These are phyloP conservation scores for Leucoagaricus sp. DNA, from an alignment of 1,284 basidiomycete genomes.

Conservation along the genomic window DNA sequence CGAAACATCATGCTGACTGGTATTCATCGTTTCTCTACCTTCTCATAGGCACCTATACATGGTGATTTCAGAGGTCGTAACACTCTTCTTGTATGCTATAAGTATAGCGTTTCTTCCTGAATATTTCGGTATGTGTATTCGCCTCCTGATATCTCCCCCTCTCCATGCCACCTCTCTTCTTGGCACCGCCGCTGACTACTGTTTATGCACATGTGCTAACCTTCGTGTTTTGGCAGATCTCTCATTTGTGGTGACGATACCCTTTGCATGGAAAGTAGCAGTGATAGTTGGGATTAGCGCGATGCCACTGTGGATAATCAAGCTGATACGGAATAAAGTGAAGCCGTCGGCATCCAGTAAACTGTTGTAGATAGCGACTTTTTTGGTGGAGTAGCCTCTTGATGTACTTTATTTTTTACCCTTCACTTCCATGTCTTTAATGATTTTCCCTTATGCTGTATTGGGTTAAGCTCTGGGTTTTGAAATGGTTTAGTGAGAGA, in stretches of 20 bases:
- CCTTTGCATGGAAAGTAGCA: slow-evolving; percentile 95
- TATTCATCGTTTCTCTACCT: not conserved
- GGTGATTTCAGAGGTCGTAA: slow-evolving; percentile 91
- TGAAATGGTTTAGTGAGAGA: no score
- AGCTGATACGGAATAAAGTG: slow-evolving; percentile 82
- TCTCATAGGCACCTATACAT: slow-evolving; percentile 90
- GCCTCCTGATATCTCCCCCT: not conserved
- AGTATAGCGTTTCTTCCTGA: slow-evolving; percentile 95
- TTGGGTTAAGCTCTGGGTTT: no score
- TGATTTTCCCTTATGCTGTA: not conserved
- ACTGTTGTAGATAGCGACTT: slow-evolving; percentile 51
- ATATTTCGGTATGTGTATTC: slow-evolving; percentile 84
- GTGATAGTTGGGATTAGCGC: slow-evolving; percentile 94
- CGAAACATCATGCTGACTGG: slow-evolving; percentile 5
- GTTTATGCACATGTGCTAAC: no score
- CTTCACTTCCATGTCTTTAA: not conserved
- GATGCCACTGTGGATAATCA: slow-evolving; percentile 90
- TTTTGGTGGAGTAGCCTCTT: not conserved
- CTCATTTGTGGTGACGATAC: slow-evolving; percentile 84
- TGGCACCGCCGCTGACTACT: no score
- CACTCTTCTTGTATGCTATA: slow-evolving; percentile 86
- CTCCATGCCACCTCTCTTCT: not conserved
- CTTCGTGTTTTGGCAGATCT: no score
- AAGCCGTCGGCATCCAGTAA: slow-evolving; percentile 96
- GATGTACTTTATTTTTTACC: slow-evolving; percentile 1